These are phyloP conservation scores for Kockiozyma suomiensis DNA, from an alignment of 805 yeast genomes.

Conservation along the genomic window DNA sequence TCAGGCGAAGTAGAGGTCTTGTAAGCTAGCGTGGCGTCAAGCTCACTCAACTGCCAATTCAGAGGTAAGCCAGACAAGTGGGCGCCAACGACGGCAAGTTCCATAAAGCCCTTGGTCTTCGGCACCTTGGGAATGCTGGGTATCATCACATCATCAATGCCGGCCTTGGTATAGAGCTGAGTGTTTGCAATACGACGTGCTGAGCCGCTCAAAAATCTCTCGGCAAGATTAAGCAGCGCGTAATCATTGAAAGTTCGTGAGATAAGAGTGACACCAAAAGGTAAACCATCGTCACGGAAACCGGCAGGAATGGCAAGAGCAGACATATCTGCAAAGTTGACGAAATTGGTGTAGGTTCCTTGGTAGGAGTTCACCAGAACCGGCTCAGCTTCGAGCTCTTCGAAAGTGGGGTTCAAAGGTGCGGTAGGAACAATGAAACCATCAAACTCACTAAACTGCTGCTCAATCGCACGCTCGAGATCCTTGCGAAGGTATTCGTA, in stretches of 20 bases:
- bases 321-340: slow-evolving; percentile 88
- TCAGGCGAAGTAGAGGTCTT: slow-evolving; percentile 69
- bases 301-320: slow-evolving; percentile 93
- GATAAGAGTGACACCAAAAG: slow-evolving; percentile 85
- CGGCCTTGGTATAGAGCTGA: slow-evolving; percentile 43
- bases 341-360: slow-evolving; percentile 98
- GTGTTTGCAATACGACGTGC: slow-evolving; percentile 64
- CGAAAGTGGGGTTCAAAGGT: slow-evolving; percentile 85
- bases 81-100: slow-evolving; percentile 95
- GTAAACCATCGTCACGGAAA: slow-evolving; percentile 82
- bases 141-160: slow-evolving; percentile 49
- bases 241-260: slow-evolving; percentile 83
- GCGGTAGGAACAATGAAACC: slow-evolving; percentile 89
- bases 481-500: slow-evolving; percentile 86
- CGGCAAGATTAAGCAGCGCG: slow-evolving; percentile 83
- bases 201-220: slow-evolving; percentile 56
- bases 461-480: slow-evolving; percentile 65
- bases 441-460: slow-evolving; percentile 62
- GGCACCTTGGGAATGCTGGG: slow-evolving; percentile 56
- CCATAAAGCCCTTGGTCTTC: slow-evolving; percentile 49
- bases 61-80: slow-evolving; percentile 85
- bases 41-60: slow-evolving; percentile 91
- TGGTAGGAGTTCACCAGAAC: slow-evolving; percentile 81
- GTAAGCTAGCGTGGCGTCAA: slow-evolving; percentile 69
- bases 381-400: slow-evolving; percentile 74